These are phyloP conservation scores for Pichia thaimueangensis DNA, from an alignment of 805 yeast genomes.

Conservation along the genomic window DNA sequence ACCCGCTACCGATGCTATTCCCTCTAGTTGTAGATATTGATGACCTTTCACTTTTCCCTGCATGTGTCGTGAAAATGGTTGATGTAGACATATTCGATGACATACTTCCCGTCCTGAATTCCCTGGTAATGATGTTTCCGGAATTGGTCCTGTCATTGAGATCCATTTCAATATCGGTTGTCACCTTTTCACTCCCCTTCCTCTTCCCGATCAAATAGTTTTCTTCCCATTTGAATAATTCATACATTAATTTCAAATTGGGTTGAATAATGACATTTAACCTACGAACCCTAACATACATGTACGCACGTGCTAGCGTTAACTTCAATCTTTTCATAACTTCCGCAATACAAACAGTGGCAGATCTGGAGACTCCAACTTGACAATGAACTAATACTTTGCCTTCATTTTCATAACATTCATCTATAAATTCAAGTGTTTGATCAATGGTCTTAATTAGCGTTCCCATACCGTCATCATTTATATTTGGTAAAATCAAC, in stretches of 20 bases:
- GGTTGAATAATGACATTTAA: constrained; percentile 93
- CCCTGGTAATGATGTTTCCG: no score
- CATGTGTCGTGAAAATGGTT: constrained; percentile 15
- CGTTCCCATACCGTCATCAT: constrained; percentile 88
- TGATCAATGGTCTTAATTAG: constrained; percentile 54
- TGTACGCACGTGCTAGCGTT: constrained; percentile 70
- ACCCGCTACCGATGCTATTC: constrained; percentile 7
- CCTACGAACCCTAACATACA: constrained; percentile 83
- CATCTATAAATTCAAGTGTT: constrained; percentile 62
- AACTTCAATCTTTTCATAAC: constrained; percentile 73
- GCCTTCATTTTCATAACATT: constrained; percentile 37
- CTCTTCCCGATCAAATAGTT: not conserved
- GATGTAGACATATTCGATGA: constrained; percentile 18
- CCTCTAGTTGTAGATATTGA: constrained; percentile 24
- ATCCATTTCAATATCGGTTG: not conserved
- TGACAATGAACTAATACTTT: constrained; percentile 83
- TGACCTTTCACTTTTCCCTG: constrained; percentile 16
- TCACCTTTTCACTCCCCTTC: not conserved
- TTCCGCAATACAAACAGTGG: constrained; percentile 93
- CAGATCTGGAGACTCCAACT: constrained; percentile 92
- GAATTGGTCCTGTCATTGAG: no score
- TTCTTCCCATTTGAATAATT: constrained; percentile 68
- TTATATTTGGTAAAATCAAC: constrained; percentile 63
- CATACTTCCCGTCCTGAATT: no score
- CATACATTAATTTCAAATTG: constrained; percentile 85